Evolutionary conservation across 108 stramenopile species (phyloP).

Genomic region (Pseudonitzschia delicatissima): DNA sequence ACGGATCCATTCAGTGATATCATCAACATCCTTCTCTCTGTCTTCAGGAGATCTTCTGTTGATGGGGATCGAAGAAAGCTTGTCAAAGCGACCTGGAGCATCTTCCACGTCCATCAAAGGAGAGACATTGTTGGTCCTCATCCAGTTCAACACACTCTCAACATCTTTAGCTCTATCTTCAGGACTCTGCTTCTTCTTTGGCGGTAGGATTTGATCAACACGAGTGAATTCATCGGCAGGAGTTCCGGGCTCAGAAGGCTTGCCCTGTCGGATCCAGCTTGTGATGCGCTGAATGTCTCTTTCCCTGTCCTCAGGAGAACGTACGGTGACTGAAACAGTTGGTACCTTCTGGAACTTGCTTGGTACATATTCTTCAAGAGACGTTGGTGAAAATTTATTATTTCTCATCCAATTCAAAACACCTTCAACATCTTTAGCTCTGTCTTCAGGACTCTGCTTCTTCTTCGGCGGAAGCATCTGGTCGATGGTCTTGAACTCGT

Average conservation of each 20-base stretch:
- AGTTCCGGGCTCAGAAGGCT: slow-evolving; percentile 7
- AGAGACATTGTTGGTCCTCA: slow-evolving; percentile 18
- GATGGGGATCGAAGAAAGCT: slow-evolving; percentile 3
- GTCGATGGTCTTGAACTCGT: slow-evolving; percentile 20
- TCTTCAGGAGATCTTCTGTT: slow-evolving; percentile 10
- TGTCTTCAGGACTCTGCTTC: slow-evolving; percentile 24
- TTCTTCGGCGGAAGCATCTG: slow-evolving; percentile 25
- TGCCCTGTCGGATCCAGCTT: slow-evolving; percentile 5
- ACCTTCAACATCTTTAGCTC: slow-evolving; percentile 18
- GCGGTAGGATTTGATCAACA: slow-evolving; percentile 26
- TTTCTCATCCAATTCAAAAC: slow-evolving; percentile 29
- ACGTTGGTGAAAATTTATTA: slow-evolving; percentile 6
- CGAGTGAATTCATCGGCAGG: slow-evolving; percentile 12
- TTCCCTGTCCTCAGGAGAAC: slow-evolving; percentile 16
- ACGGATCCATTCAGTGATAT: slow-evolving; percentile 33
- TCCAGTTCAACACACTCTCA: slow-evolving; percentile 34
- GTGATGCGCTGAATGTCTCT: slow-evolving; percentile 11
- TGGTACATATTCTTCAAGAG: slow-evolving; percentile 1
- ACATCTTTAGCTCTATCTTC: slow-evolving; percentile 32
- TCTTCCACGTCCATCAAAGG: not conserved
- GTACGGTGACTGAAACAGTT: slow-evolving; percentile 3
- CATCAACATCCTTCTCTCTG: slow-evolving; percentile 23
- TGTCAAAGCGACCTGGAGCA: not conserved
- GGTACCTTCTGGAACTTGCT: slow-evolving; percentile 12
- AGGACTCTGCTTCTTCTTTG: slow-evolving; percentile 12